These are phyloP conservation scores for Lipomyces sp. DNA, from an alignment of 805 yeast genomes.

Conservation along the genomic window DNA sequence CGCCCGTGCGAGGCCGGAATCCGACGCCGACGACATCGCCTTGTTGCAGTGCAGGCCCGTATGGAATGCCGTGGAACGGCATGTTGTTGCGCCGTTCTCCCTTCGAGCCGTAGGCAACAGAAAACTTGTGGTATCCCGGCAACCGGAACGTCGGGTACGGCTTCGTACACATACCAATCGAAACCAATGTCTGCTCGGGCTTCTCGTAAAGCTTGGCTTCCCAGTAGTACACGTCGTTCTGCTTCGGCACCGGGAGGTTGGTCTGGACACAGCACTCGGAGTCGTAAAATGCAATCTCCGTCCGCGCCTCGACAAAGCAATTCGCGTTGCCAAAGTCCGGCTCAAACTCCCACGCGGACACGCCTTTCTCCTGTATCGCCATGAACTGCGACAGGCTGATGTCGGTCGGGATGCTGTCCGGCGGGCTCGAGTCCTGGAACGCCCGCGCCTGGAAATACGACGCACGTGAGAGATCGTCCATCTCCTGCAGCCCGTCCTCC, in stretches of 20 bases:
- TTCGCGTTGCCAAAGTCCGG: conserved; percentile 49
- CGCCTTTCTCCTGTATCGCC: conserved; percentile 80
- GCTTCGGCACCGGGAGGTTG: conserved; percentile 78
- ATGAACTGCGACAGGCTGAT: conserved; percentile 56
- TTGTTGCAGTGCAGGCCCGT: conserved; percentile 60
- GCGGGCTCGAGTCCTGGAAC: conserved; percentile 44
- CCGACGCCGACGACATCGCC: conserved; percentile 97
- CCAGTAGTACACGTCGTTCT: conserved; percentile 82
- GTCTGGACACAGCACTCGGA: conserved; percentile 69
- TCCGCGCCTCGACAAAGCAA: conserved; percentile 62
- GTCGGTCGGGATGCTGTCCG: conserved; percentile 44
- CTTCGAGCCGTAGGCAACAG: conserved; percentile 81
- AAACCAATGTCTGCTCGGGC: conserved; percentile 48
- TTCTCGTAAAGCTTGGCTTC: conserved; percentile 79
- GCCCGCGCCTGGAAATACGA: conserved; percentile 61
- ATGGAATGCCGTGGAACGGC: conserved; percentile 57
- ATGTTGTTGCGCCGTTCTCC: conserved; percentile 79
- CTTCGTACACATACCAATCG: conserved; percentile 76
- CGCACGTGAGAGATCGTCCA: conserved; percentile 52
- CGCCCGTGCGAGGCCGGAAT: conserved; percentile 73
- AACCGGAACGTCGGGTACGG: conserved; percentile 93
- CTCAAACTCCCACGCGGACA: conserved; percentile 83
- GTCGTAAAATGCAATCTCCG: conserved; percentile 50
- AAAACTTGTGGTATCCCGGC: conserved; percentile 86
- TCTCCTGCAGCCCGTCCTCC: conserved; percentile 60